phyloP scores from a whole-genome alignment of 164 flowering plant genomes.

The Tinospora cordifolia region DNA sequence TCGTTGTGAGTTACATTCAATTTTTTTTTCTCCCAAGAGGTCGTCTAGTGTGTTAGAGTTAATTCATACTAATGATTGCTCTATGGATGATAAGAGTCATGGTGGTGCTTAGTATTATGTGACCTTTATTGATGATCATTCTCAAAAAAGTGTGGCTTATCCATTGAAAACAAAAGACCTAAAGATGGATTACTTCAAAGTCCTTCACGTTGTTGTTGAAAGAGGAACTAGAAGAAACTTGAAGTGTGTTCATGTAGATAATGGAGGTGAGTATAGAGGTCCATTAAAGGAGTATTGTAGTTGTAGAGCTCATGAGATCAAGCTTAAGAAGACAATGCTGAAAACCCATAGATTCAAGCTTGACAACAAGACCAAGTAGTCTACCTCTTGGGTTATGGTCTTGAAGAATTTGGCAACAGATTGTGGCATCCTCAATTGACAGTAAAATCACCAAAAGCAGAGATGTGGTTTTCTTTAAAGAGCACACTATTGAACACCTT shows the following conservation, averaged over 20 bases:
- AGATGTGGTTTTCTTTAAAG: slow-evolving; percentile 1
- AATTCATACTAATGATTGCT: background rate
- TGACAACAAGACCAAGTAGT: background rate
- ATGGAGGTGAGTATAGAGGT: slow-evolving; percentile 13
- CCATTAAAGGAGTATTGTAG: slow-evolving; percentile 13
- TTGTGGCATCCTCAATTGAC: background rate
- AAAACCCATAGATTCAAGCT: slow-evolving; percentile 1
- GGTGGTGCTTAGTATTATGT: background rate
- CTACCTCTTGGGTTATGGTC: background rate
- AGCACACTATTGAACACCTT: background rate
- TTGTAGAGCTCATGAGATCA: slow-evolving; percentile 4
- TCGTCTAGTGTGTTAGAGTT: background rate
- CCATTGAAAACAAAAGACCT: slow-evolving; percentile 12
- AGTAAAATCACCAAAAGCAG: background rate
- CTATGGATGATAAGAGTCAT: background rate
- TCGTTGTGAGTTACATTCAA: background rate
- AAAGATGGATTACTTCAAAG: slow-evolving; percentile 7
- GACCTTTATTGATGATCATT: slow-evolving; percentile 10
- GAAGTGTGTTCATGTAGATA: slow-evolving; percentile 12
- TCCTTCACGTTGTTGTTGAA: slow-evolving; percentile 12
- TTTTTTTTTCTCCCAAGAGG: background rate
- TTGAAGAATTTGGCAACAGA: background rate
- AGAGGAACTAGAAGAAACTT: slow-evolving; percentile 3
- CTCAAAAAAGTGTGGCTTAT: background rate
- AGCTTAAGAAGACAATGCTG: background rate